Percentiles rank a stretch among this genome's conserved stretches.
phyloP scores from a whole-genome alignment of 768 basidiomycete species.

The Cyathus striatus region DNA sequence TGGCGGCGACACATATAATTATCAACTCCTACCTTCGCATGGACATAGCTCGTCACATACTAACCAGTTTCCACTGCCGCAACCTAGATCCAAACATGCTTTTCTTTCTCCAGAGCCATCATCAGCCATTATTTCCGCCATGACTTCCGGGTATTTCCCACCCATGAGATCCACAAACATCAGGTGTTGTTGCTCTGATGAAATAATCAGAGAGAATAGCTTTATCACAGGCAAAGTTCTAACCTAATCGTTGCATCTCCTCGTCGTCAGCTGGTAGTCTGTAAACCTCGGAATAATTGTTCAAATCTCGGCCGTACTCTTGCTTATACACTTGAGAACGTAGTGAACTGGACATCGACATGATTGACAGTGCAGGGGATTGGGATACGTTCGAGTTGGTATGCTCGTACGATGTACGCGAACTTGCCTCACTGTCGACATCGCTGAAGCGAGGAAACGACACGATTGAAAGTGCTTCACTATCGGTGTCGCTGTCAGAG shows the following conservation, averaged over 20 bases:
- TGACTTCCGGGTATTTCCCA: conserved; percentile 51
- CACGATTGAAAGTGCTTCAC: conserved; percentile 38
- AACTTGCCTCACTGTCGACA: conserved; percentile 32
- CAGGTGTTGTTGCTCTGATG: conserved; percentile 59
- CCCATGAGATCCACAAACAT: conserved; percentile 65
- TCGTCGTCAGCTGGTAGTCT: conserved; percentile 75
- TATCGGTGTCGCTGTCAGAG: conserved; percentile 40
- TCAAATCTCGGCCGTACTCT: conserved; percentile 66
- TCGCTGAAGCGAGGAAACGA: conserved; percentile 34
- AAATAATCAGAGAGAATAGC: no score
- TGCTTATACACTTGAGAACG: conserved; percentile 53
- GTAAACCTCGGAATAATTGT: conserved; percentile 79
- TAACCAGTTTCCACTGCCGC: conserved; percentile 76
- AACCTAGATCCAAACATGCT: conserved; percentile 68
- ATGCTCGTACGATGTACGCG: conserved; percentile 51
- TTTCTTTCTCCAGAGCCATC: conserved; percentile 55
- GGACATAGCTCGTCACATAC: neutral
- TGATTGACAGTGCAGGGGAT: conserved; percentile 66
- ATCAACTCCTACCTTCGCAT: neutral
- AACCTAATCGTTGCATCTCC: conserved; percentile 66
- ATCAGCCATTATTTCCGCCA: conserved; percentile 56
- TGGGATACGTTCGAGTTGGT: conserved; percentile 50
- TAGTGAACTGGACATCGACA: conserved; percentile 62
- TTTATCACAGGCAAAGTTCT: conserved; percentile 11
- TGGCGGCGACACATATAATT: conserved; percentile 19